These are phyloP conservation scores for Pelagomonas calceolata DNA, from an alignment of 108 stramenopile genomes.

Conservation along the genomic window DNA sequence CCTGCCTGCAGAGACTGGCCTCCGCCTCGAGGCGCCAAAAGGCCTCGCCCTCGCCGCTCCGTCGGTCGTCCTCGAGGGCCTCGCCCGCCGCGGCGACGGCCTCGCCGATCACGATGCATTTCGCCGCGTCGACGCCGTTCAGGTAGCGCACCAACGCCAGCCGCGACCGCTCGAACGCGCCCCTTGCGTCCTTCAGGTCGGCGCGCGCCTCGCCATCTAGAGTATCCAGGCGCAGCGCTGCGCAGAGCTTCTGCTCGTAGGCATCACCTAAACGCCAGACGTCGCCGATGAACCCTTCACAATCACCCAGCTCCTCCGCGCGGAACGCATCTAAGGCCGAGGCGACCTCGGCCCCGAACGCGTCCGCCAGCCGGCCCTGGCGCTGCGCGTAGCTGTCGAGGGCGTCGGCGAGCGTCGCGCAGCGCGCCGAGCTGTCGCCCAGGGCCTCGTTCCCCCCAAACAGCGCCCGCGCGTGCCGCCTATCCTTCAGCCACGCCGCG, in stretches of 20 bases:
- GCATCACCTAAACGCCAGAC: neutral
- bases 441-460: constrained; percentile 4
- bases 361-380: constrained; percentile 9
- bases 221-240: neutral
- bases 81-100: constrained; percentile 14
- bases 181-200: neutral
- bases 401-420: constrained; percentile 6
- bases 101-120: constrained; percentile 14
- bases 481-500: constrained; percentile 1
- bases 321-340: constrained; percentile 18
- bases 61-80: constrained; percentile 3
- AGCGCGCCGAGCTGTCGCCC: constrained; percentile 12
- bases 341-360: neutral
- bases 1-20: constrained; percentile 9
- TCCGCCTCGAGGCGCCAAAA: neutral
- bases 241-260: neutral
- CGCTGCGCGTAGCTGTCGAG: constrained; percentile 9
- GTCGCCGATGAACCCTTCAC: neutral
- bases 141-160: constrained; percentile 20
- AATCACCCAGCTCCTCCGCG: constrained; percentile 16
- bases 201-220: neutral
- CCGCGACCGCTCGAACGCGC: constrained; percentile 20
- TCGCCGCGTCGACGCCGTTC: constrained; percentile 20
- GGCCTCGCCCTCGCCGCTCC: neutral
- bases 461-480: constrained; percentile 4